Evolutionary conservation across 78 protist genomes (phyloP), one percentile per base, ranked within the genome.

Genomic region (Dictyostelium brefeldianum): DNA sequence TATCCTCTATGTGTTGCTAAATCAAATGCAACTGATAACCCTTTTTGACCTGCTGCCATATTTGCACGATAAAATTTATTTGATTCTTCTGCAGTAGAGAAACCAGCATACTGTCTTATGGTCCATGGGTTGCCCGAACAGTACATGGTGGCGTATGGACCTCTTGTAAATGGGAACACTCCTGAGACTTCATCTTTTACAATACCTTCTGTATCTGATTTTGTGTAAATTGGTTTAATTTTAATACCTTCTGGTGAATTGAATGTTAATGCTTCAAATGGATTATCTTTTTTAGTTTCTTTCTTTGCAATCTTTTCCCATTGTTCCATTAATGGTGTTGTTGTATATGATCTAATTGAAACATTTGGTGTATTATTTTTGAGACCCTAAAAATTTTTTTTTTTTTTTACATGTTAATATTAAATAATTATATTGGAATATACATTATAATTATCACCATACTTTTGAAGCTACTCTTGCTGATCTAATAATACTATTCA

Each of bases 1-100:
- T 97, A 98, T 10, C 99, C 99, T 10, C 99, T 75, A 82, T 99
- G 99, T 1, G 99, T 99, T 12, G 99, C 98, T 14, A 99, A 95
- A 65, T 98, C 99, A 62, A 99, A 99, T 5, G 99, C 99, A 11
- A 99, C 99, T 1, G 98, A 94, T 8, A 98, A 89, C 25, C 99
- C 99, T 70, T 95, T 94, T 78, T 98, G 98, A 3, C 99, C 99
- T 18, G 97, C 98, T 12, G 79, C 92, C 67, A 98, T 81, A 90
- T 96, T 96, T 29, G 82, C 62, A 29, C 43, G 18, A 91, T 99
- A 99, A 83, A 99, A 99, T 20, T 80, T 94, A 83, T 99, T 99
- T 41, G 97, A 87, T 92, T 99, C 99, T 47, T 99, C 98, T 6
- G 98, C 99, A 0, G 99, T 99, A 29, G 95, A 59, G 91, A 98